Evolutionary conservation across 805 yeast species (phyloP).

Genomic region (Scheffersomyces stipitis): DNA sequence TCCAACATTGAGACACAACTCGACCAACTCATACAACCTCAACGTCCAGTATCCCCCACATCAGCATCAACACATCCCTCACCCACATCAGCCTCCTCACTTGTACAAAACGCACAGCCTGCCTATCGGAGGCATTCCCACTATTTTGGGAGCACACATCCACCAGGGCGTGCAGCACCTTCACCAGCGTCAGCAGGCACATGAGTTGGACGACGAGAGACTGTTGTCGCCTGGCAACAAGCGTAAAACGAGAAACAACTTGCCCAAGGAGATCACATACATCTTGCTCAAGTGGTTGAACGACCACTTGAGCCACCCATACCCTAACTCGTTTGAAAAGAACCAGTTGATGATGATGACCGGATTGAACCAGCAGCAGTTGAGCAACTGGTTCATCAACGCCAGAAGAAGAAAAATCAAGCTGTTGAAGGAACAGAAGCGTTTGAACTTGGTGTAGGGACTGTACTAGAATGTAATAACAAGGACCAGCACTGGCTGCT

Average conservation of each 20-base stretch:
- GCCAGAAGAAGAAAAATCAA: constrained; percentile 76
- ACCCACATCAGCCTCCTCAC: neutral
- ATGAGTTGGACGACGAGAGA: neutral
- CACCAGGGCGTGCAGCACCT: neutral
- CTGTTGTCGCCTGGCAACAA: constrained; percentile 7
- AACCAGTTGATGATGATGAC: constrained; percentile 65
- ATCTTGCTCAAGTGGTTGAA: constrained; percentile 72
- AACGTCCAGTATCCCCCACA: too few species aligned
- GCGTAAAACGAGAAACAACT: constrained; percentile 59
- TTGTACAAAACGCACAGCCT: neutral
- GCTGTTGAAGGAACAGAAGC: constrained; percentile 41
- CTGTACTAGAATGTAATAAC: too few species aligned
- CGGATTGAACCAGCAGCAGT: constrained; percentile 77
- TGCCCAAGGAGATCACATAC: constrained; percentile 77
- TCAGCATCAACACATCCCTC: too few species aligned
- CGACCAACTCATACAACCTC: neutral
- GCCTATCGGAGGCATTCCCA: neutral
- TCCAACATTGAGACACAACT: constrained; percentile 5
- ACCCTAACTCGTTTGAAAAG: constrained; percentile 81
- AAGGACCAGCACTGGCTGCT: too few species aligned
- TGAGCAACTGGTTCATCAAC: constrained; percentile 85
- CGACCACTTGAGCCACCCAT: constrained; percentile 75
- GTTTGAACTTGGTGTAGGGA: constrained; percentile 9
- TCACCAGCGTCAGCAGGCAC: neutral
- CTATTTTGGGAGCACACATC: too few species aligned